Conservation (phyloP, 352 stramenopile genomes). For the Phytophthora pistaciae region DNA sequence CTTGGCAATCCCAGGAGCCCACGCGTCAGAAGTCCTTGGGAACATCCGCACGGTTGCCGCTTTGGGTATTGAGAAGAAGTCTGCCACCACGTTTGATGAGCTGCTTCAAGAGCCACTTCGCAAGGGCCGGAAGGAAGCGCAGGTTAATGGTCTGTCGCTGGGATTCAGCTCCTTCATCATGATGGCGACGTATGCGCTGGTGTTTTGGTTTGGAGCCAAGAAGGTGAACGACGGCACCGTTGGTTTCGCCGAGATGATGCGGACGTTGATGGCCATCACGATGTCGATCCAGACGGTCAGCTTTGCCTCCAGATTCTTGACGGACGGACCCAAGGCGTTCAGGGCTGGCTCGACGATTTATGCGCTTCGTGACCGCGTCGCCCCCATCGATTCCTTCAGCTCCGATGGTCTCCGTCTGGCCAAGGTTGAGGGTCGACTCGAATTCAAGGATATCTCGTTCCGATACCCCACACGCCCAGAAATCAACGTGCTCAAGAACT, state of each 20-base stretch:
- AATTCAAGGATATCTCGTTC: constrained; percentile 79
- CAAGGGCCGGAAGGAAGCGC: constrained; percentile 42
- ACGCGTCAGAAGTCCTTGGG: constrained; percentile 36
- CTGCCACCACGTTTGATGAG: constrained; percentile 25
- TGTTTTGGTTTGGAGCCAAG: constrained; percentile 74
- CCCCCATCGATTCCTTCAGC: constrained; percentile 27
- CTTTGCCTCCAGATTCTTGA: constrained; percentile 32
- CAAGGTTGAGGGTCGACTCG: constrained; percentile 42
- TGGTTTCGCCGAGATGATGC: constrained; percentile 4
- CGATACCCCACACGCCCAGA: constrained; percentile 75
- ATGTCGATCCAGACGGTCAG: constrained; percentile 52
- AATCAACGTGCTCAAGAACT: constrained; percentile 77
- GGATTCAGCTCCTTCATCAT: constrained; percentile 81
- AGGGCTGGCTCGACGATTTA: constrained; percentile 56
- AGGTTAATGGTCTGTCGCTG: constrained; percentile 52
- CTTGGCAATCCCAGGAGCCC: constrained; percentile 41
- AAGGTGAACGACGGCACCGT: constrained; percentile 52
- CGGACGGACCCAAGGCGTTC: constrained; percentile 75
- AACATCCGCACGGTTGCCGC: constrained; percentile 60
- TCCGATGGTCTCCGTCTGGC: constrained; percentile 20
- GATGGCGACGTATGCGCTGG: constrained; percentile 58
- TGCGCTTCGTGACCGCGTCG: constrained; percentile 38
- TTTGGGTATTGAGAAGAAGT: constrained; percentile 50
- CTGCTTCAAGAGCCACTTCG: constrained; percentile 37
- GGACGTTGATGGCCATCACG: constrained; percentile 67